A percentile compares a stretch with the other conserved stretches of the same genome.
These are phyloP conservation scores for Candida pseudofarinosa DNA, from an alignment of 805 yeast genomes.

Conservation along the genomic window DNA sequence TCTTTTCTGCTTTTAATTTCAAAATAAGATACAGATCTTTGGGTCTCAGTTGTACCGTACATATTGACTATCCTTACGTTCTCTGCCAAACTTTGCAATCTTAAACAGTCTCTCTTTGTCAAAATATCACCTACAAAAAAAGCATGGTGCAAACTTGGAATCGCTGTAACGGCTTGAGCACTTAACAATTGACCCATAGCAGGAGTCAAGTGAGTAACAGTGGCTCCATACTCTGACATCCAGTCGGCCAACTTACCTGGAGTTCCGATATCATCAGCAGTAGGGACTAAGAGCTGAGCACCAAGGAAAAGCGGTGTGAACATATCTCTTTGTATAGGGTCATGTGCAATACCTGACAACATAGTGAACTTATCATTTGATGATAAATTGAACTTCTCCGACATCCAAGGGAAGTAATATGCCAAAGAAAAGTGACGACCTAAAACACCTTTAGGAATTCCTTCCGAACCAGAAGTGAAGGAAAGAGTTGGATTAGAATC, in stretches of 20 bases:
- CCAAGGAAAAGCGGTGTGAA: conserved; percentile 96
- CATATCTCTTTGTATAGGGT: conserved; percentile 98
- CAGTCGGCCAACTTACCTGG: conserved; percentile 97
- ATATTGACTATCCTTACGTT: conserved; percentile 89
- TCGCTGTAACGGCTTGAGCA: conserved; percentile 88
- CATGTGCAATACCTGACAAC: conserved; percentile 99
- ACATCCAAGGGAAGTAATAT: conserved; percentile 99
- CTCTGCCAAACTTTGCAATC: conserved; percentile 87
- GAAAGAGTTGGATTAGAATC: conserved; percentile 96
- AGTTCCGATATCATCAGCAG: conserved; percentile 96
- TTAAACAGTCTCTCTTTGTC: conserved; percentile 93
- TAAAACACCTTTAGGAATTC: conserved; percentile 96
- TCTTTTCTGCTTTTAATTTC: conserved; percentile 72
- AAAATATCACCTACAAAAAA: conserved; percentile 97
- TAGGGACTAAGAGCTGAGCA: conserved; percentile 88
- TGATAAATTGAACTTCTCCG: conserved; percentile 72
- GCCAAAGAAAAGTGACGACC: conserved; percentile 97
- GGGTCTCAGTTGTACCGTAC: conserved; percentile 99
- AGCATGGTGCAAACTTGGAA: conserved; percentile 88
- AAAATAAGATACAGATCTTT: conserved; percentile 93
- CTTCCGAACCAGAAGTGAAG: conserved; percentile 97
- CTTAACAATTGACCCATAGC: conserved; percentile 98
- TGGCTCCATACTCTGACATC: conserved; percentile 89
- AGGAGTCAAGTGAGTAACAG: conserved; percentile 97
- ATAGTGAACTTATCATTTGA: conserved; percentile 88